These are phyloP conservation scores for Knufia fluminis DNA, from an alignment of 2,329 filamentous ascomycete species.

Conservation along the genomic window DNA sequence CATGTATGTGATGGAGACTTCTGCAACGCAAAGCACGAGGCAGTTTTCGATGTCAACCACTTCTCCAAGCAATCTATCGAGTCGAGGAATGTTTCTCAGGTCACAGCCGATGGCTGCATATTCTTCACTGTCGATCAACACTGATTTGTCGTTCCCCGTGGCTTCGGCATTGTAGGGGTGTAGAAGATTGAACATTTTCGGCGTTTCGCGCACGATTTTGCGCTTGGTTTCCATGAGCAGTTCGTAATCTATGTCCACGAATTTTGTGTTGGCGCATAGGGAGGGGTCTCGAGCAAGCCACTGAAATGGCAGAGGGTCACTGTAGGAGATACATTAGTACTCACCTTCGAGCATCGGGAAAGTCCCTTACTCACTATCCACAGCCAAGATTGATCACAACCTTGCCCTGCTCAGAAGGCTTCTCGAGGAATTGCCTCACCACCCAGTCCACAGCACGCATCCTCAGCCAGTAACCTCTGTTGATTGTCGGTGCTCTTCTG, in stretches of 20 bases:
- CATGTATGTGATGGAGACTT: constrained; percentile 91
- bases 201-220: constrained; percentile 20
- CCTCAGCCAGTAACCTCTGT: constrained; percentile 78
- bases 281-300: constrained; percentile 59
- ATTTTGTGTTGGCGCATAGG: constrained; percentile 25
- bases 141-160: constrained; percentile 44
- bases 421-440: constrained; percentile 63
- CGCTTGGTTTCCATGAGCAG: constrained; percentile 22
- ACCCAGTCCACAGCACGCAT: constrained; percentile 72
- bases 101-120: constrained; percentile 23
- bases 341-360: not conserved
- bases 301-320: constrained; percentile 81
- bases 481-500: constrained; percentile 77
- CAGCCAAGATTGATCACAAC: constrained; percentile 23
- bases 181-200: constrained; percentile 19
- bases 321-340: constrained; percentile 31
- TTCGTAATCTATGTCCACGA: constrained; percentile 23
- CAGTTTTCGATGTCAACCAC: constrained; percentile 51
- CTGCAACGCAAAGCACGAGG: constrained; percentile 69
- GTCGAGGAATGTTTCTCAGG: constrained; percentile 53
- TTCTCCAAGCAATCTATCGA: constrained; percentile 51
- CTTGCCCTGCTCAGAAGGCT: constrained; percentile 30
- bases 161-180: constrained; percentile 32
- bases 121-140: constrained; percentile 18
- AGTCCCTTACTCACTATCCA: constrained; percentile 22